Evolutionary conservation across 2,329 filamentous ascomycete genomes (phyloP).

Genomic region (Aspergillus clavatus): DNA sequence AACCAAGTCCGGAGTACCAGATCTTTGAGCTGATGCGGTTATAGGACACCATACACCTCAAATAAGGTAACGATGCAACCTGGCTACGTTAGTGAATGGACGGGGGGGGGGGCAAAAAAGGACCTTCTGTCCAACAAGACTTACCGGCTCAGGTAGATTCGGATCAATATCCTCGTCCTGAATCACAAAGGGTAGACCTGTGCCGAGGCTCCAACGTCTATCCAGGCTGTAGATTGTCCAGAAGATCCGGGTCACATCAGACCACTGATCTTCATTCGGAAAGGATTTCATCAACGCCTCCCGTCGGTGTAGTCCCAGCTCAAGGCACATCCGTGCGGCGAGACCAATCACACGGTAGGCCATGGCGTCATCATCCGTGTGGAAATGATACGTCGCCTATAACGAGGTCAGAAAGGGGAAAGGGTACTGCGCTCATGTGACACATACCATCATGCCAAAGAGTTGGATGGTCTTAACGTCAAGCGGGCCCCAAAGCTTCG

Average conservation of each 20-base stretch:
- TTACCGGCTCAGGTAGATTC: conserved; percentile 70
- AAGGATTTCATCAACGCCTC: conserved; percentile 67
- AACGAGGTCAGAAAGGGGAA: conserved; percentile 2
- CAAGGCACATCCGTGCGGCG: conserved; percentile 71
- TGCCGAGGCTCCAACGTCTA: conserved; percentile 83
- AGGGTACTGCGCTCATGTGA: not conserved
- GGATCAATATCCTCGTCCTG: conserved; percentile 83
- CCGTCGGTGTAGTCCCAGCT: conserved; percentile 75
- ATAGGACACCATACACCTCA: conserved; percentile 80
- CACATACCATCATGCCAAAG: conserved; percentile 47
- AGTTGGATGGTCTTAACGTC: conserved; percentile 57
- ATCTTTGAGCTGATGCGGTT: conserved; percentile 79
- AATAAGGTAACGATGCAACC: conserved; percentile 57
- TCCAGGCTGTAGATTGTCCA: conserved; percentile 86
- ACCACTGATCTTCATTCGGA: conserved; percentile 62
- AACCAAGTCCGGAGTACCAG: conserved; percentile 73
- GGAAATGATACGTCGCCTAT: conserved; percentile 72
- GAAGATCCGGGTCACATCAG: conserved; percentile 66
- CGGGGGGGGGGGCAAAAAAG: too few species aligned
- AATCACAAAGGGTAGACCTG: conserved; percentile 77
- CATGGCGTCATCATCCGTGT: conserved; percentile 77
- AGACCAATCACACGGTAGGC: conserved; percentile 85
- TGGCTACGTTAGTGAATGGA: conserved; percentile 18
- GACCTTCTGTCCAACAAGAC: conserved; percentile 8
- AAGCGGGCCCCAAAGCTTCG: conserved; percentile 53